A percentile compares a stretch with the other conserved stretches of the same genome.
phyloP scores from a whole-genome alignment of 257 asterid species.

The Solanum virginianum region DNA sequence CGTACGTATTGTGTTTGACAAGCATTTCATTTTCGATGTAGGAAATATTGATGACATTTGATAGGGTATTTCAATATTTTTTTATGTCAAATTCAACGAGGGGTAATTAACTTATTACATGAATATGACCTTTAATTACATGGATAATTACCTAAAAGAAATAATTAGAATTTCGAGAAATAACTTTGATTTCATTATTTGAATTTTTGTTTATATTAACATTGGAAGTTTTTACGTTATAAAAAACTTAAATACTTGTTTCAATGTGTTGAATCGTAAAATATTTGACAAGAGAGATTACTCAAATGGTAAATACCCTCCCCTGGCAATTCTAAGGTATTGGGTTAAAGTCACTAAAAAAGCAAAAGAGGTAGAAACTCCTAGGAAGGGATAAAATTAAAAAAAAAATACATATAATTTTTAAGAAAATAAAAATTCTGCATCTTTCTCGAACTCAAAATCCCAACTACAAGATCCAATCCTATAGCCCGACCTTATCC shows the following conservation, averaged over 20 bases:
- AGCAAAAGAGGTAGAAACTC: background rate
- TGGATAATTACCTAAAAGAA: background rate
- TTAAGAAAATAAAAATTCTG: no score
- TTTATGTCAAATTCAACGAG: background rate
- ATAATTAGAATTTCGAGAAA: background rate
- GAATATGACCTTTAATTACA: background rate
- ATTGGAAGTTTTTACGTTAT: background rate
- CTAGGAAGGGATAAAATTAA: background rate
- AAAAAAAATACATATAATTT: background rate
- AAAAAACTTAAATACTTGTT: background rate
- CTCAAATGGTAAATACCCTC: background rate
- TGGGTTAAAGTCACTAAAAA: background rate
- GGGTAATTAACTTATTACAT: background rate
- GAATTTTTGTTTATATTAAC: background rate
- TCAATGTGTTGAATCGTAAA: background rate
- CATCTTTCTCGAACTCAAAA: background rate
- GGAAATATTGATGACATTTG: background rate
- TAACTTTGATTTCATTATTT: background rate
- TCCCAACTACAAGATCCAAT: background rate
- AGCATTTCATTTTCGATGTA: background rate
- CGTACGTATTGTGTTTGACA: background rate
- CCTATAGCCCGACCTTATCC: background rate
- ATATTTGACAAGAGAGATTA: background rate
- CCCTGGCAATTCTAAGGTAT: background rate
- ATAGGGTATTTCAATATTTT: background rate